These are phyloP conservation scores for Penicillium tannophilum DNA, from an alignment of 495 filamentous ascomycete genomes.

Conservation along the genomic window DNA sequence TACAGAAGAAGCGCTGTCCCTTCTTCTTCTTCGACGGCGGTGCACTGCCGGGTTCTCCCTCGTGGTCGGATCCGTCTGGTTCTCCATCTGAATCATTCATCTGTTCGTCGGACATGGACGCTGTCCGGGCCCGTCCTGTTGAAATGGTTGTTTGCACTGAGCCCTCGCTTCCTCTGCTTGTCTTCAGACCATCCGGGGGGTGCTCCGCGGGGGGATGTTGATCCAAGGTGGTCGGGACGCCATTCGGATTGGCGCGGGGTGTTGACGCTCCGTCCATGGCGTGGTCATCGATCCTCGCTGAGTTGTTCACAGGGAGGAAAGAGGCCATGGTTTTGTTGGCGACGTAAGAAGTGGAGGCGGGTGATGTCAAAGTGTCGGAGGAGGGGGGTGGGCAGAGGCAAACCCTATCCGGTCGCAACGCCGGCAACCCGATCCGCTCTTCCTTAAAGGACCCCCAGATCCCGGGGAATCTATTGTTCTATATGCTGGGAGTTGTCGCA, in stretches of 20 bases:
- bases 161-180: slow-evolving; percentile 16
- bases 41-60: slow-evolving; percentile 66
- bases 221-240: slow-evolving; percentile 39
- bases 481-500: slow-evolving; percentile 10
- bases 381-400: slow-evolving; percentile 17
- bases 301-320: slow-evolving; percentile 79
- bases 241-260: slow-evolving; percentile 57
- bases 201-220: slow-evolving; percentile 29
- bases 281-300: slow-evolving; percentile 57
- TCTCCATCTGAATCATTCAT: slow-evolving; percentile 79
- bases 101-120: slow-evolving; percentile 67
- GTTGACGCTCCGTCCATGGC: slow-evolving; percentile 58
- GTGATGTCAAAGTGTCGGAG: slow-evolving; percentile 49
- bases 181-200: slow-evolving; percentile 18
- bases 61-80: slow-evolving; percentile 74
- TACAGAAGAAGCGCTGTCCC: slow-evolving; percentile 94
- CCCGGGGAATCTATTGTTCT: slow-evolving; percentile 23
- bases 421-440: slow-evolving; percentile 25
- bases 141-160: slow-evolving; percentile 14
- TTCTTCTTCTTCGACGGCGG: slow-evolving; percentile 89
- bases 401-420: slow-evolving; percentile 28
- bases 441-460: slow-evolving; percentile 20
- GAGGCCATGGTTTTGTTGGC: slow-evolving; percentile 48
- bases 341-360: slow-evolving; percentile 32
- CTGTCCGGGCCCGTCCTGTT: slow-evolving; percentile 27